Conservation (phyloP, 108 stramenopile species). For the Hondaea fermentalgiana region DNA sequence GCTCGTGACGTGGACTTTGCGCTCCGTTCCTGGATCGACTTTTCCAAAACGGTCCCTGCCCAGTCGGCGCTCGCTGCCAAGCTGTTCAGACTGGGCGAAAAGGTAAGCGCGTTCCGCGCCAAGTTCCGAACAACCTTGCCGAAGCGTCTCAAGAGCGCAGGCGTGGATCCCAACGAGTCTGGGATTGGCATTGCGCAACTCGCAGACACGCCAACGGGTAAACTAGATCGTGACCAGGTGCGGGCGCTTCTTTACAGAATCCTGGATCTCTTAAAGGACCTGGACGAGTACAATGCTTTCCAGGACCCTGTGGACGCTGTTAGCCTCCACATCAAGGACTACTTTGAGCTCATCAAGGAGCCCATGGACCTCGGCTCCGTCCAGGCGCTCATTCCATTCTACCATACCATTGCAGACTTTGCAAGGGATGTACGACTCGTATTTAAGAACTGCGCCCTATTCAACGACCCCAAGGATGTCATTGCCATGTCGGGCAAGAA, state of each 20-base stretch:
- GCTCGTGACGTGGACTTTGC: background rate
- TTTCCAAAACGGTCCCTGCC: no score
- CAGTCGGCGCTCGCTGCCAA: background rate
- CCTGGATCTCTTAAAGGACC: background rate
- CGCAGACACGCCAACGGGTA: background rate
- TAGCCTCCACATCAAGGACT: constrained; percentile 37
- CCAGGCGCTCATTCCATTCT: constrained; percentile 40
- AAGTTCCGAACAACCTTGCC: background rate
- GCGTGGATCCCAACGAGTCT: background rate
- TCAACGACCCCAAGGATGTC: background rate
- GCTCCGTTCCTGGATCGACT: background rate
- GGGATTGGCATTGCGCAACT: background rate
- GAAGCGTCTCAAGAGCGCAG: background rate
- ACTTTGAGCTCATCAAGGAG: constrained; percentile 42
- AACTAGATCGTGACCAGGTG: background rate
- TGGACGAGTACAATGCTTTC: constrained; percentile 18
- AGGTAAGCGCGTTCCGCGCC: background rate
- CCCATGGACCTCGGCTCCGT: constrained; percentile 60
- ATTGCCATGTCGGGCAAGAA: background rate
- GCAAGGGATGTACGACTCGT: background rate
- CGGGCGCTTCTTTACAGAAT: background rate
- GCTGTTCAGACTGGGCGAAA: background rate
- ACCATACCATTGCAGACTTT: constrained; percentile 39
- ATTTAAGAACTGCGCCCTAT: background rate
- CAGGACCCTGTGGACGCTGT: constrained; percentile 49